These are phyloP conservation scores for Podaxis sp. DNA, from an alignment of 768 basidiomycete genomes.

Conservation along the genomic window DNA sequence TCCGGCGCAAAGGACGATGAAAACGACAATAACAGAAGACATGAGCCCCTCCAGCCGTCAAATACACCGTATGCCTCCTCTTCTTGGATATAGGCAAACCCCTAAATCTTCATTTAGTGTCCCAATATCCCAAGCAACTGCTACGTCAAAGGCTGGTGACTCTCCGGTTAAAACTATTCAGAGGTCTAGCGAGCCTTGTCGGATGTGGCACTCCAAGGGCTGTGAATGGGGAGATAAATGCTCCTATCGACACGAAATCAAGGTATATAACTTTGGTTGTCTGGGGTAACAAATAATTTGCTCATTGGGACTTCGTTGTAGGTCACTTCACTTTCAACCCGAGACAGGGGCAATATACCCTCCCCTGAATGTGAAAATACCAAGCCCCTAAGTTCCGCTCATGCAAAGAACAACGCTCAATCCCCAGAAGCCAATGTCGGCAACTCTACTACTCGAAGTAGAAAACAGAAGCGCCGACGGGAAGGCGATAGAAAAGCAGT, in stretches of 20 bases:
- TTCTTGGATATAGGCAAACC: not conserved
- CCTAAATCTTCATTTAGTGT: not conserved
- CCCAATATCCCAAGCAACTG: not conserved
- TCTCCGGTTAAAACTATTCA: not conserved
- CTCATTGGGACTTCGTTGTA: not conserved
- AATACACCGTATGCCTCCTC: not conserved
- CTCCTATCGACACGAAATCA: slow-evolving; percentile 2
- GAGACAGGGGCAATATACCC: not conserved
- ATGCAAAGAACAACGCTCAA: not conserved
- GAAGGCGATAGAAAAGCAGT: not conserved
- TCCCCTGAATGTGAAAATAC: not conserved
- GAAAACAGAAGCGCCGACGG: not conserved
- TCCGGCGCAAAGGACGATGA: not conserved
- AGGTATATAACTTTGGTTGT: not conserved
- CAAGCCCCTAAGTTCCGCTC: not conserved
- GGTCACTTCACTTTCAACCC: not conserved
- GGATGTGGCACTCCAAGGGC: not conserved
- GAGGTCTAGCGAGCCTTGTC: not conserved
- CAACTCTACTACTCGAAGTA: not conserved
- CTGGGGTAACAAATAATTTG: not conserved
- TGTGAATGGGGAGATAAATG: slow-evolving; percentile 12
- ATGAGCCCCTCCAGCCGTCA: not conserved
- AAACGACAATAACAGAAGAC: not conserved
- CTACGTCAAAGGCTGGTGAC: not conserved
- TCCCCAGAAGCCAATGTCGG: not conserved